Base-by-base conservation (phyloP, 495 filamentous ascomycete genomes). In the Apodospora peruviana region DNA sequence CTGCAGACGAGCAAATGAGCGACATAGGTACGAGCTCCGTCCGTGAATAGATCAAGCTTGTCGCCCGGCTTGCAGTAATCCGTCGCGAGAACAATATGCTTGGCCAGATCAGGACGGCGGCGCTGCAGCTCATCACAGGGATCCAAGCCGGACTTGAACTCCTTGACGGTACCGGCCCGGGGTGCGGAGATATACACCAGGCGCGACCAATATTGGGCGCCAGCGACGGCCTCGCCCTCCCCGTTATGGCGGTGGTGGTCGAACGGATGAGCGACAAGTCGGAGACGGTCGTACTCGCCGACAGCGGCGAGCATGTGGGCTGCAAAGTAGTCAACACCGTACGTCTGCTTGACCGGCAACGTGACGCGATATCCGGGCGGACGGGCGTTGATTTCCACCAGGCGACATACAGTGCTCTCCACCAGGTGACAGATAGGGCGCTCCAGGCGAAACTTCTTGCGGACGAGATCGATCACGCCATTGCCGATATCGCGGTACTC, bases 311-410 rank as follows among this genome's bases (percentile, higher is more conserved):
- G 53, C 50, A 74, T 57, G 39, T 49, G 58, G 7, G 59, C 58
- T 4, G 50, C 67, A 32, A 59, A 69, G 52, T 63, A 71, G 37
- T 72, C 69, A 8, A 76, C 61, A 16, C 72, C 71, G 49, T 72
- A 71, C 0, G 71, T 67, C 16, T 54, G 48, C 9, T 52, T 36
- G 0, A 58, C 45, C 2, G 61, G 58, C 1, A 55, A 47, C 4
- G 59, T 53, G 21, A 54, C 66, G 20, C 56, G 54, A 43, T 51
- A 61, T 1, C 69, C 70, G 0, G 67, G 64, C 0, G 67, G 61
- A 0, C 69, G 65, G 10, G 67, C 59, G 41, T 73, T 73, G 58
- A 71, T 67, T 47, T 73, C 68, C 34, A 67, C 20, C 4, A 73
- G 56, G 20, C 58, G 68, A 16, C 65, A 64, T n/a, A 39, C 47